Evolutionary conservation across 208 protist species (phyloP), one percentile per base, ranked within the genome.

Genomic region (Wallacemonas sp.): DNA sequence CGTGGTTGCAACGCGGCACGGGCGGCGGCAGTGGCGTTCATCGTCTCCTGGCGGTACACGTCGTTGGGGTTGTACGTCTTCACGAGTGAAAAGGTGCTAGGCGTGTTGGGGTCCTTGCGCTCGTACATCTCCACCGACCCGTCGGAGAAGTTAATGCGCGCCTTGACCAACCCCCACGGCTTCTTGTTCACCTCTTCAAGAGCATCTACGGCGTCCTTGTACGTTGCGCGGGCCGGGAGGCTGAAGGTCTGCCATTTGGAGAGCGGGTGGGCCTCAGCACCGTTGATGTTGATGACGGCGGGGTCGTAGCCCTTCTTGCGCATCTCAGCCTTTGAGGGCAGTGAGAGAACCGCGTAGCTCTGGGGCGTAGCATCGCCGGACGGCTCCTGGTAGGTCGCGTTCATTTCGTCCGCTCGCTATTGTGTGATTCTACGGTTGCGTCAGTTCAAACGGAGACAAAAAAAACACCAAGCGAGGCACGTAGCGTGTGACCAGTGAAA

Each of bases 81-180:
- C 52, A 73, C 70, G 71, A 71, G 61, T 50, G 67, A 67, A 17
- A 92, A 69, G n/a, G 81, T 83, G 27, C 63, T 41, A 36, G 77
- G 74, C 32, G 79, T 73, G 1, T 73, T 65, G 4, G 83, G 68
- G 60, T 81, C 78, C 39, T 63, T 67, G 57, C 89, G 89, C 59
- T 79, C 83, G 50, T 81, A 92, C 41, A 80, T 75, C 45, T 92
- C 85, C 53, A 82, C 70, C 34, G 66, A 66, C 52, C 89, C 89
- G 55, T 87, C 78, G 15, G 71, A 84, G 71, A 95, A 95, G 71
- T 87, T 68, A 34, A 95, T 75, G 63, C 86, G 83, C 21, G 75
- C 75, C 69, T 87, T 90, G 21, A 92, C n/a, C 1, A 86, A 63
- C 8, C 89, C 85, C 85, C 85, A 92, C 41, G 76, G 73, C 66